Conservation (phyloP, 306 rosid genomes). For the Trifolium fragiferum region DNA sequence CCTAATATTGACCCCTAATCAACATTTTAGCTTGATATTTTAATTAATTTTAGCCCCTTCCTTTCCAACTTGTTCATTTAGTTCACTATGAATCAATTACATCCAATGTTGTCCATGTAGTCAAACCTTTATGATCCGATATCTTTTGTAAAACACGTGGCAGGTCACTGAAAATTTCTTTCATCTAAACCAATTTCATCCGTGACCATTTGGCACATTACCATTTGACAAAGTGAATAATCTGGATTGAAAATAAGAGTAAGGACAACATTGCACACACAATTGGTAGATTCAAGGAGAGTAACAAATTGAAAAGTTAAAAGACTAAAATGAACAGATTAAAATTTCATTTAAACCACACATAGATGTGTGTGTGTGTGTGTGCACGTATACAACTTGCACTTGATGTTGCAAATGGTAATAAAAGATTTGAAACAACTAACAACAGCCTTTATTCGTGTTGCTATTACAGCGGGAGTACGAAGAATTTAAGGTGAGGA, state of each 20-base stretch:
- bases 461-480: slow-evolving; percentile 64
- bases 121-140: not conserved
- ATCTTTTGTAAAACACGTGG: slow-evolving; percentile 11
- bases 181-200: not conserved
- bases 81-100: not conserved
- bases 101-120: not conserved
- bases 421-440: slow-evolving; percentile 17
- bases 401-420: slow-evolving; percentile 8
- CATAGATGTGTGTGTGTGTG: not conserved
- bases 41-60: not conserved
- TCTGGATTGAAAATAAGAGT: slow-evolving; percentile 21
- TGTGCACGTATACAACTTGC: not conserved
- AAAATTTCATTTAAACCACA: not conserved
- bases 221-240: not conserved
- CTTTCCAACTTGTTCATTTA: not conserved
- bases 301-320: slow-evolving; percentile 14
- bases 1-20: not conserved
- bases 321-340: not conserved
- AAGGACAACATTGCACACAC: not conserved
- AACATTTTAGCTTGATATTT: not conserved
- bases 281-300: slow-evolving; percentile 7
- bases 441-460: not conserved
- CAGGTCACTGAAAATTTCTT: not conserved
- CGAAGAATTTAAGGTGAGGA: slow-evolving; percentile 76
- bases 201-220: slow-evolving; percentile 7